A percentile compares a stretch with the other conserved stretches of the same genome.
Evolutionary conservation across 163 green algal species (phyloP).

Genomic region (Trebouxiophyceae sp.): DNA sequence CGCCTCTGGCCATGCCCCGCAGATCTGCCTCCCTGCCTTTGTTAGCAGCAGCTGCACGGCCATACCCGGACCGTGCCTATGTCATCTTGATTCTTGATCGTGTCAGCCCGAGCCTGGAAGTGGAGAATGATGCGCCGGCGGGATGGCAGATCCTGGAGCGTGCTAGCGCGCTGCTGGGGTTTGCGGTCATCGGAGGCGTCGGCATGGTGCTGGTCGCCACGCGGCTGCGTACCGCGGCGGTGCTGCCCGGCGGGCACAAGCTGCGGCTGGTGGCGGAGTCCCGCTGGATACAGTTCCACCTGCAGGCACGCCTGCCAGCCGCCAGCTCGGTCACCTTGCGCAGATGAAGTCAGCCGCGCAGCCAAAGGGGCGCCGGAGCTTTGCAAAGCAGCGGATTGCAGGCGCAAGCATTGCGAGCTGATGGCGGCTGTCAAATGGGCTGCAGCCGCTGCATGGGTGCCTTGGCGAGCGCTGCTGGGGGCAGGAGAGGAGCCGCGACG

Average conservation of each 20-base stretch:
- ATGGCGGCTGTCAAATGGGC: no score
- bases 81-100: neutral
- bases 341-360: no score
- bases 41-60: no score
- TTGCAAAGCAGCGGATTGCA: no score
- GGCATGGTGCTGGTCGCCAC: slow-evolving; percentile 39
- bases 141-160: slow-evolving; percentile 19
- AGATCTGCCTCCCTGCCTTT: neutral
- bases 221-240: slow-evolving; percentile 19
- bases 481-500: no score
- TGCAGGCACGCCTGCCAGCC: no score
- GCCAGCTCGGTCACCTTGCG: no score
- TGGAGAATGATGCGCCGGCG: no score
- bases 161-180: slow-evolving; percentile 39
- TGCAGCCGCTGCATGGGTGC: no score
- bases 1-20: neutral
- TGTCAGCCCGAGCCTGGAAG: neutral
- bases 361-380: no score
- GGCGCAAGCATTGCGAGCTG: no score
- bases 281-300: slow-evolving; percentile 31
- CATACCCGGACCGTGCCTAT: neutral
- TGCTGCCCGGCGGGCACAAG: slow-evolving; percentile 42
- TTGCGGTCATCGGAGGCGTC: slow-evolving; percentile 14
- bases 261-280: slow-evolving; percentile 34
- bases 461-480: no score